Conservation (phyloP, 345 rosid species). For the Acer saccharum region DNA sequence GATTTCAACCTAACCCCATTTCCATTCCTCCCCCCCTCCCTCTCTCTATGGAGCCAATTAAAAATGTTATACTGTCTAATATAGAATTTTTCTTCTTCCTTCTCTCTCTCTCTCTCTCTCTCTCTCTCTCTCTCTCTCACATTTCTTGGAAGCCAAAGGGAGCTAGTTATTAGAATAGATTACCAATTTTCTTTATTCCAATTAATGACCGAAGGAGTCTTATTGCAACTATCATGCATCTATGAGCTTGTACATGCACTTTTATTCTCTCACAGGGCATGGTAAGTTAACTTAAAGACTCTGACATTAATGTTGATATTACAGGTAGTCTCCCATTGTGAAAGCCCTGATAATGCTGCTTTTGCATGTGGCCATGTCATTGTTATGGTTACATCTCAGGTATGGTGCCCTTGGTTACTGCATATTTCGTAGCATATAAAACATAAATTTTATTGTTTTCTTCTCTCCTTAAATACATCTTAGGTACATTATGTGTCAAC, state of each 20-base stretch:
- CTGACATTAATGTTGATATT: conserved; percentile 18
- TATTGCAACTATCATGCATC: not conserved
- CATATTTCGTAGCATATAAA: not conserved
- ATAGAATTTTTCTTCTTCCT: not conserved
- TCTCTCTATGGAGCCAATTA: not conserved
- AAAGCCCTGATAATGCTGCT: conserved; percentile 56
- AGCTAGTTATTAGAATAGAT: not conserved
- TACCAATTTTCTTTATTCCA: conserved; percentile 9
- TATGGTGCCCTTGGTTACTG: conserved; percentile 25
- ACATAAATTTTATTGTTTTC: not conserved
- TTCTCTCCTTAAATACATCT: not conserved
- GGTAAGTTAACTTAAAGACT: not conserved
- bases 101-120: not conserved
- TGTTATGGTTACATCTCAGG: conserved; percentile 78
- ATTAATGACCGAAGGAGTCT: not conserved
- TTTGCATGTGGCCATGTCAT: conserved; percentile 77
- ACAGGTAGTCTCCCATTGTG: conserved; percentile 70
- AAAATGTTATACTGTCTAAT: not conserved
- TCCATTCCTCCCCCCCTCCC: no score
- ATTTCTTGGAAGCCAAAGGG: conserved; percentile 5
- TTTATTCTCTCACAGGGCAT: not conserved
- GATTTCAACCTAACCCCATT: not conserved
- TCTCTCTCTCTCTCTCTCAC: not conserved
- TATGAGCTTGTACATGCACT: not conserved
- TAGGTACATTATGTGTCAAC: not conserved